Percentiles rank a stretch among this genome's conserved stretches.
Conservation (phyloP, 2,329 filamentous ascomycete genomes). For the Ustulina deusta region DNA sequence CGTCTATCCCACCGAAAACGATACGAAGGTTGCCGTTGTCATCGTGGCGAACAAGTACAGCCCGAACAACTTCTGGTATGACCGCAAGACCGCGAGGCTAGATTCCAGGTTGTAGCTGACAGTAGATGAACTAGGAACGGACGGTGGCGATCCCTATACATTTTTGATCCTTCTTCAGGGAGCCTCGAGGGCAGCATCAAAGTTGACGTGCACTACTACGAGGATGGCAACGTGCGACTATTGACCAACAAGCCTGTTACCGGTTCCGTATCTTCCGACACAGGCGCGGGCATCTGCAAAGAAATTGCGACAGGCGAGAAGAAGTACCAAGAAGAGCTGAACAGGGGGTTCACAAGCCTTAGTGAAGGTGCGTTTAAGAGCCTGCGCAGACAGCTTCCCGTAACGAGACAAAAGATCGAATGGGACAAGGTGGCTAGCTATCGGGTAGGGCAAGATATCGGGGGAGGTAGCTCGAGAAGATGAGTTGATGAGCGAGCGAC, state of each 20-base stretch:
- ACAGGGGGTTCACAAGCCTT: slow-evolving; percentile 86
- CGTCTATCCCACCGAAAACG: slow-evolving; percentile 82
- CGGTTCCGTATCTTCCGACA: slow-evolving; percentile 69
- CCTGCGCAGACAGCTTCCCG: slow-evolving; percentile 89
- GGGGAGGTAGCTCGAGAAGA: slow-evolving; percentile 71
- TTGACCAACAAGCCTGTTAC: slow-evolving; percentile 85
- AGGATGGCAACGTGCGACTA: slow-evolving; percentile 96
- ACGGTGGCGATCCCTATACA: slow-evolving; percentile 92
- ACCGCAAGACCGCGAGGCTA: not conserved
- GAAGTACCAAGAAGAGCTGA: slow-evolving; percentile 96
- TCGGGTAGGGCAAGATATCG: slow-evolving; percentile 83
- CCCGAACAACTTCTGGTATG: slow-evolving; percentile 95
- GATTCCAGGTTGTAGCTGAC: slow-evolving; percentile 12
- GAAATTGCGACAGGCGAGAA: slow-evolving; percentile 85
- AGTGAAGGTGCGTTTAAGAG: slow-evolving; percentile 97
- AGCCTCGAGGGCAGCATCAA: slow-evolving; percentile 83
- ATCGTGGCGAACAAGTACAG: slow-evolving; percentile 97
- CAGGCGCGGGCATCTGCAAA: slow-evolving; percentile 76
- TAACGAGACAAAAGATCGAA: slow-evolving; percentile 98
- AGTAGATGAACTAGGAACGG: slow-evolving; percentile 76
- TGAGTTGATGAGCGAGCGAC: slow-evolving; percentile 49
- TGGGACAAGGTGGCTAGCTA: slow-evolving; percentile 99
- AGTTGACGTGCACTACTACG: slow-evolving; percentile 99
- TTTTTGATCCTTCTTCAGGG: slow-evolving; percentile 76
- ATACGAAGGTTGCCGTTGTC: slow-evolving; percentile 81